Conservation (phyloP, 371 early-diverging fungal genomes). For the Actinomucor elegans region DNA sequence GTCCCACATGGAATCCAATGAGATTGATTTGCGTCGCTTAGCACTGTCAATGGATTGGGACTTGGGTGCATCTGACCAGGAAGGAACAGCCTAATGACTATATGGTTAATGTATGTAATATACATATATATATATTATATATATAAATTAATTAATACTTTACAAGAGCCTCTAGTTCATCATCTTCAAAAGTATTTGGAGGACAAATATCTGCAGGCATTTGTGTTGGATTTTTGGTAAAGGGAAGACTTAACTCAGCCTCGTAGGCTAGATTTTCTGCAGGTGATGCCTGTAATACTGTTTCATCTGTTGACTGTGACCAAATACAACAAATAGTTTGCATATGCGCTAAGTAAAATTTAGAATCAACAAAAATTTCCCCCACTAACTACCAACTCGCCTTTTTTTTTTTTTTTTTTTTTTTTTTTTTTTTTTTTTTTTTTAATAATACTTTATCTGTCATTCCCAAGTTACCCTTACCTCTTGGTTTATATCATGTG, state of each 20-base stretch:
- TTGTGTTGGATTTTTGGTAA: not conserved
- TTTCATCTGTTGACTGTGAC: conserved; percentile 48
- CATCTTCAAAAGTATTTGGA: conserved; percentile 18
- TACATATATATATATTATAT: not conserved
- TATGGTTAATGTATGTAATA: too few species aligned
- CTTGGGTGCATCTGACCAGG: conserved; percentile 41
- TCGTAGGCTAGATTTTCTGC: not conserved
- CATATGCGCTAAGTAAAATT: conserved; percentile 42
- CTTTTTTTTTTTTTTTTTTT: not conserved
- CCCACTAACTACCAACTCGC: not conserved
- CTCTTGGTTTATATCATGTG: too few species aligned
- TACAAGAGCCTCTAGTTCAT: conserved; percentile 48
- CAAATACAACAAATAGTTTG: conserved; percentile 35
- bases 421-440: not conserved
- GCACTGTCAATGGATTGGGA: conserved; percentile 14
- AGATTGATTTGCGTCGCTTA: conserved; percentile 37
- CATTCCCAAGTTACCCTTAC: too few species aligned
- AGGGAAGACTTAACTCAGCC: conserved; percentile 3
- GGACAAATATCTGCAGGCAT: conserved; percentile 7
- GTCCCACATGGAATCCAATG: conserved; percentile 44
- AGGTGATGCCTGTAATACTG: conserved; percentile 22
- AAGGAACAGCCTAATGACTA: conserved; percentile 45
- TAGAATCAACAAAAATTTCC: conserved; percentile 31
- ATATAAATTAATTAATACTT: not conserved
- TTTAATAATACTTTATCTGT: too few species aligned